These are phyloP conservation scores for Colletotrichum orbiculare DNA, from an alignment of 2,329 filamentous ascomycete species.

Conservation along the genomic window DNA sequence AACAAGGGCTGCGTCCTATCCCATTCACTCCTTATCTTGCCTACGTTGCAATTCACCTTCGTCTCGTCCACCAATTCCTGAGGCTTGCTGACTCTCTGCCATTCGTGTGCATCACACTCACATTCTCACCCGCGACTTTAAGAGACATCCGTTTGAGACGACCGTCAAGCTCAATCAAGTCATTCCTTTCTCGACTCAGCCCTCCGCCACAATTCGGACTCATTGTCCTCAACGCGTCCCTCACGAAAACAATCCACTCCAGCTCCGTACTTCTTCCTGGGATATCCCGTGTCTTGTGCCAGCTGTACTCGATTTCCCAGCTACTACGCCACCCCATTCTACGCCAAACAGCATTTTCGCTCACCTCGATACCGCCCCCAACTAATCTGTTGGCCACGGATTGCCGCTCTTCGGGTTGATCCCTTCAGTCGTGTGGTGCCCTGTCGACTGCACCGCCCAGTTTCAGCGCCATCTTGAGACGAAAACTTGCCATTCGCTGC, in stretches of 20 bases:
- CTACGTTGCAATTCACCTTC: not conserved
- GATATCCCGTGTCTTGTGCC: conserved; percentile 31
- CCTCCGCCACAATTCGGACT: conserved; percentile 12
- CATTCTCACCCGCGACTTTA: conserved; percentile 2
- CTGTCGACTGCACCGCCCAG: conserved; percentile 37
- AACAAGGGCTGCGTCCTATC: conserved; percentile 23
- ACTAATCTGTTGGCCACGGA: conserved; percentile 26
- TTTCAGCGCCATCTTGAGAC: conserved; percentile 37
- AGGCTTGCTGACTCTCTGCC: conserved; percentile 28
- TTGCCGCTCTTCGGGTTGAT: conserved; percentile 25
- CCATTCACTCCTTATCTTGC: conserved; percentile 24
- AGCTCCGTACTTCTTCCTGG: conserved; percentile 15
- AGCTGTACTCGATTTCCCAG: conserved; percentile 15
- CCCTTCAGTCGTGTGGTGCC: conserved; percentile 21
- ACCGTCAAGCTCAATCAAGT: not conserved
- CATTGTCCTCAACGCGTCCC: conserved; percentile 11
- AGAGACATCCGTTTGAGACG: conserved; percentile 3
- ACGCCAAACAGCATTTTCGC: conserved; percentile 16
- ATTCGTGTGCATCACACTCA: conserved; percentile 13
- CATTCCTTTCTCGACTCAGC: conserved; percentile 28
- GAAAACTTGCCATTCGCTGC: conserved; percentile 26
- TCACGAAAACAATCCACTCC: conserved; percentile 10
- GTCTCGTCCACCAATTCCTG: conserved; percentile 21
- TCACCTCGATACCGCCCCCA: not conserved
- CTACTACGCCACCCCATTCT: conserved; percentile 17